Percentiles rank a stretch among this genome's conserved stretches.
Evolutionary conservation across 306 rosid genomes (phyloP).

Genomic region (Ormosia emarginata): DNA sequence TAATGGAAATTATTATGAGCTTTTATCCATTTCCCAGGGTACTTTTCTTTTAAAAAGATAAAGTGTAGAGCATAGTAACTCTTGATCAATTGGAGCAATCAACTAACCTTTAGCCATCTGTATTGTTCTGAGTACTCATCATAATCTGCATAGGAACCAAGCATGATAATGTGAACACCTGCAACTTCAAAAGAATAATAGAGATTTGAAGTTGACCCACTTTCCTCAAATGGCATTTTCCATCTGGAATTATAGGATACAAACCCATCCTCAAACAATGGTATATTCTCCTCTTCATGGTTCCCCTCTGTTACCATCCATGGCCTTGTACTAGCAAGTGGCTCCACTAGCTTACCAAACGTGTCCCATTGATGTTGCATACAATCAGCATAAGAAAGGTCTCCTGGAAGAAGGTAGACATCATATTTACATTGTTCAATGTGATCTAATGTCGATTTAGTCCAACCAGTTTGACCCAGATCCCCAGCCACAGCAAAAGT

Average conservation of each 20-base stretch:
- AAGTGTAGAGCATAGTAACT: neutral
- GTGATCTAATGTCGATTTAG: slow-evolving; percentile 84
- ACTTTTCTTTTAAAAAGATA: too few species aligned
- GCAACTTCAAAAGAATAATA: slow-evolving; percentile 89
- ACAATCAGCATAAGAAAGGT: slow-evolving; percentile 90
- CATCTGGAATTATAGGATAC: slow-evolving; percentile 83
- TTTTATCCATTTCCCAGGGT: too few species aligned
- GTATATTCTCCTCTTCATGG: slow-evolving; percentile 77
- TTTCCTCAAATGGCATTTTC: slow-evolving; percentile 91
- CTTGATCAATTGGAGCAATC: neutral
- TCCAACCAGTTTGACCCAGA: slow-evolving; percentile 94
- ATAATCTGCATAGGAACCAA: slow-evolving; percentile 82
- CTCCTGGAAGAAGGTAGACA: slow-evolving; percentile 89
- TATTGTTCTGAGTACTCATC: slow-evolving; percentile 72
- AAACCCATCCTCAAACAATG: slow-evolving; percentile 57
- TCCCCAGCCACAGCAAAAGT: slow-evolving; percentile 90
- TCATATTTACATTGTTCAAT: slow-evolving; percentile 73
- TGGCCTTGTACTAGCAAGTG: slow-evolving; percentile 88
- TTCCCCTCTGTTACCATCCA: slow-evolving; percentile 99
- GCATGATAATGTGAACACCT: slow-evolving; percentile 77
- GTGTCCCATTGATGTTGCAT: slow-evolving; percentile 81
- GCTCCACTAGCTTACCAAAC: slow-evolving; percentile 84
- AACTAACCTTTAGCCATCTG: slow-evolving; percentile 84
- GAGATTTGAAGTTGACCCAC: slow-evolving; percentile 86
- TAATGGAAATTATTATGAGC: too few species aligned